Evolutionary conservation across 805 yeast genomes (phyloP).

Genomic region (Schwanniomyces polymorphus): DNA sequence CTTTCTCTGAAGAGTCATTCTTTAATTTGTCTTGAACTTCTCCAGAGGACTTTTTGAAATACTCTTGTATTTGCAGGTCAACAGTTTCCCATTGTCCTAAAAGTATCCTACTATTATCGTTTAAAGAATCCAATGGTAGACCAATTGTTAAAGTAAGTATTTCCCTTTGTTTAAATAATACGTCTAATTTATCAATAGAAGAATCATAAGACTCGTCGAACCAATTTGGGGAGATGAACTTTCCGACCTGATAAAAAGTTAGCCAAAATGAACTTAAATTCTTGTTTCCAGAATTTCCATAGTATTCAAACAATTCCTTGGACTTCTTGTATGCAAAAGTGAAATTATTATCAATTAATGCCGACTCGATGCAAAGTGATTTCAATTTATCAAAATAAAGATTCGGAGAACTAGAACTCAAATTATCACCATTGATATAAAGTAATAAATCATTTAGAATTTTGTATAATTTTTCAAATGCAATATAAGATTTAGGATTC

Average conservation of each 20-base stretch:
- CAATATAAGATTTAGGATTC: constrained; percentile 51
- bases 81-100: constrained; percentile 63
- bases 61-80: constrained; percentile 33
- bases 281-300: constrained; percentile 8
- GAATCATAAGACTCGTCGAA: constrained; percentile 25
- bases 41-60: constrained; percentile 2
- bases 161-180: constrained; percentile 50
- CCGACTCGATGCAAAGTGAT: constrained; percentile 62
- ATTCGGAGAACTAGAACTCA: constrained; percentile 2
- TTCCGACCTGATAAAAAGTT: constrained; percentile 72
- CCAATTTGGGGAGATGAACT: constrained; percentile 37
- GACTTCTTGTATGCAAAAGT: constrained; percentile 51
- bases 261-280: constrained; percentile 54
- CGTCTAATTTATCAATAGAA: constrained; percentile 14
- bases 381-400: constrained; percentile 32
- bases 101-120: constrained; percentile 54
- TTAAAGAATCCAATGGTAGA: constrained; percentile 42
- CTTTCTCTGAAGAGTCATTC: constrained; percentile 1
- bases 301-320: constrained; percentile 33
- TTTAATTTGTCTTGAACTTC: constrained; percentile 8
- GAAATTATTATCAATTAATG: constrained; percentile 64
- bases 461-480: constrained; percentile 39
- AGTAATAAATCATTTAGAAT: constrained; percentile 41
- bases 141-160: constrained; percentile 53
- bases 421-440: constrained; percentile 31